Evolutionary conservation across 2,329 filamentous ascomycete genomes (phyloP).

Genomic region (Teratosphaeriaceae sp.): DNA sequence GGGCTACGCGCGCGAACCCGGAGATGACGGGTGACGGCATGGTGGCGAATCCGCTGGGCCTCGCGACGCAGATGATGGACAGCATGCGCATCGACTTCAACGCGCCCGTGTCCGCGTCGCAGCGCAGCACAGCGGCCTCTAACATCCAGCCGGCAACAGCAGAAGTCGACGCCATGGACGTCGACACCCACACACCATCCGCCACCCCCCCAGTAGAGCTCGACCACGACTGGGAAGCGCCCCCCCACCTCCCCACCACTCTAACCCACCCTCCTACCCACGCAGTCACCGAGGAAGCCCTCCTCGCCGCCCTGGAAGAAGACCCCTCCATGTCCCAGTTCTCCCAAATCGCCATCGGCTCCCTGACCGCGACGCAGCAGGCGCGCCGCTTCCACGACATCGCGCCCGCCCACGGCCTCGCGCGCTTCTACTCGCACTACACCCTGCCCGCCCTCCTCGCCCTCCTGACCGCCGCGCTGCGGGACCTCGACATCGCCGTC

Average conservation of each 20-base stretch:
- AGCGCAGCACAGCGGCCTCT: slow-evolving; percentile 37
- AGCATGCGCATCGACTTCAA: slow-evolving; percentile 83
- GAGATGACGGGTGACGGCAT: slow-evolving; percentile 68
- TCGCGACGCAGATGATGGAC: slow-evolving; percentile 95
- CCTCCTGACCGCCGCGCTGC: slow-evolving; percentile 72
- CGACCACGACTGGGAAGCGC: slow-evolving; percentile 83
- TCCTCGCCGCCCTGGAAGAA: slow-evolving; percentile 63
- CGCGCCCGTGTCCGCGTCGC: slow-evolving; percentile 53
- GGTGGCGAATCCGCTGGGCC: slow-evolving; percentile 68
- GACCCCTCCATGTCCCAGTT: slow-evolving; percentile 85
- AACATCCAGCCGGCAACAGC: slow-evolving; percentile 6
- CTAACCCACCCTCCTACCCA: slow-evolving; percentile 21
- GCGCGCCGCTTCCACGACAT: slow-evolving; percentile 87
- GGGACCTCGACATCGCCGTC: slow-evolving; percentile 76
- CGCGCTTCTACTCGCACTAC: slow-evolving; percentile 85
- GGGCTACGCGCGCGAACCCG: slow-evolving; percentile 80
- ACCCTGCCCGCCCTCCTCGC: slow-evolving; percentile 69
- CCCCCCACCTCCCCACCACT: slow-evolving; percentile 49
- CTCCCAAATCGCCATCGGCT: slow-evolving; percentile 52
- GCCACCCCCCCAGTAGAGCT: slow-evolving; percentile 65
- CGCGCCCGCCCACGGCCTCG: slow-evolving; percentile 77
- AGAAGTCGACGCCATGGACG: slow-evolving; percentile 55
- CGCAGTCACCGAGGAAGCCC: slow-evolving; percentile 23
- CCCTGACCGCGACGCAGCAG: slow-evolving; percentile 79
- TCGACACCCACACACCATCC: slow-evolving; percentile 83